Evolutionary conservation across 345 rosid genomes (phyloP), one percentile per base, ranked within the genome.

Genomic region (Pistacia integerrima): DNA sequence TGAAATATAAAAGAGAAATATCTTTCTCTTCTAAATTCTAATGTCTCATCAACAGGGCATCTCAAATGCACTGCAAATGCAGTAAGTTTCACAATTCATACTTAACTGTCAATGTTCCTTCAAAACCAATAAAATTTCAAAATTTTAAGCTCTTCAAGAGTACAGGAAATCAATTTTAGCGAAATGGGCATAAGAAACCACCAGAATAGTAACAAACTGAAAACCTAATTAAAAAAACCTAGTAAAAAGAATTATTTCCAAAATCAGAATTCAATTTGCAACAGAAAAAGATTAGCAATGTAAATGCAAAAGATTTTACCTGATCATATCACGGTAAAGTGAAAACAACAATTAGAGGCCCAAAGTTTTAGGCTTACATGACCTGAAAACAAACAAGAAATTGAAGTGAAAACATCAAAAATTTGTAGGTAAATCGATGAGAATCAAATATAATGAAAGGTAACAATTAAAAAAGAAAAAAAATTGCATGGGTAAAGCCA

Each of bases 331-430:
- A 55, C 28, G n/a, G 51, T 7, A 22, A 36, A 70, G 14, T 17
- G 72, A 25, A 33, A 54, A 69, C 13, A 17, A 36, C 18, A 69
- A 46, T 70, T 70, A 62, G 49, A 56, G 49, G 33, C 63, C 74
- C 51, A 18, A n/a, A 70, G 33, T 70, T 70, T 17, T 5, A 68
- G 41, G 7, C 25, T 68, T 36, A 18, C n/a, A 71, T 14, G n/a
- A 58, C 54, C 36, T n/a, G 51, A 25, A 51, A 49, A 28, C 4
- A 52, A 48, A 2, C 11, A 9, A 28, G 14, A 64, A 33, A 30
- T 4, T 4, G 46, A 35, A 64, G 17, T 2, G 0, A 64, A 33
- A 64, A 41, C 46, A 41, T 41, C 13, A 30, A 33, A 64, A 28
- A 28, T 35, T 12, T 3, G 1, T 33, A 64, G 8, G 67, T 28